phyloP scores from a whole-genome alignment of 73 alveolate genomes.

The Stentor coeruleus region DNA sequence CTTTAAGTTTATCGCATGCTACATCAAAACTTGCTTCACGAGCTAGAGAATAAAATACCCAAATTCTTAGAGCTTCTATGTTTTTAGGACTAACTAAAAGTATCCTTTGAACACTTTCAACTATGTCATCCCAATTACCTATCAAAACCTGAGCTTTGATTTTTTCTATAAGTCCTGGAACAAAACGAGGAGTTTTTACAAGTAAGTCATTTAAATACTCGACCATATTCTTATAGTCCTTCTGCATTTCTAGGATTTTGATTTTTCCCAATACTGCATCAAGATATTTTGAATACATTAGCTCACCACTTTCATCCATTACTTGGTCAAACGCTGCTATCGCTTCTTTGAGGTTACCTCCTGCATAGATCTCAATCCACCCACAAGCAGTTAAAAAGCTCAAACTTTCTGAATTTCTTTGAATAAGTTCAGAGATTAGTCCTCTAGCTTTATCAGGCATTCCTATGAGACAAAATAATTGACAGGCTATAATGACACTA shows the following conservation, averaged over 20 bases:
- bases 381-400: slow-evolving; percentile 34
- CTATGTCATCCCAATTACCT: slow-evolving; percentile 85
- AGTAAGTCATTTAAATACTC: slow-evolving; percentile 69
- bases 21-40: slow-evolving; percentile 88
- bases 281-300: slow-evolving; percentile 34
- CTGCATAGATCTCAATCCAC: slow-evolving; percentile 30
- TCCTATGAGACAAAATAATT: slow-evolving; percentile 48
- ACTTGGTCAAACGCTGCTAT: slow-evolving; percentile 5
- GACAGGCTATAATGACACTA: slow-evolving; percentile 68
- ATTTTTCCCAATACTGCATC: slow-evolving; percentile 53
- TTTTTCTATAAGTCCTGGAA: slow-evolving; percentile 72
- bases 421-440: slow-evolving; percentile 31
- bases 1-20: slow-evolving; percentile 85
- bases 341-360: background rate
- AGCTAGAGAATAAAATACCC: slow-evolving; percentile 71
- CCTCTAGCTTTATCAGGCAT: slow-evolving; percentile 49
- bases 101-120: slow-evolving; percentile 68
- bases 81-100: slow-evolving; percentile 58
- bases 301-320: background rate
- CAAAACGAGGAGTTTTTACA: slow-evolving; percentile 63
- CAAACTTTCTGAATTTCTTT: slow-evolving; percentile 28
- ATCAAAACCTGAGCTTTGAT: slow-evolving; percentile 63
- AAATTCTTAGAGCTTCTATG: slow-evolving; percentile 73
- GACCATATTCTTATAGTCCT: slow-evolving; percentile 65
- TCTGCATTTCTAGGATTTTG: slow-evolving; percentile 51